These are phyloP conservation scores for Suillus plorans DNA, from an alignment of 768 basidiomycete species.

Conservation along the genomic window DNA sequence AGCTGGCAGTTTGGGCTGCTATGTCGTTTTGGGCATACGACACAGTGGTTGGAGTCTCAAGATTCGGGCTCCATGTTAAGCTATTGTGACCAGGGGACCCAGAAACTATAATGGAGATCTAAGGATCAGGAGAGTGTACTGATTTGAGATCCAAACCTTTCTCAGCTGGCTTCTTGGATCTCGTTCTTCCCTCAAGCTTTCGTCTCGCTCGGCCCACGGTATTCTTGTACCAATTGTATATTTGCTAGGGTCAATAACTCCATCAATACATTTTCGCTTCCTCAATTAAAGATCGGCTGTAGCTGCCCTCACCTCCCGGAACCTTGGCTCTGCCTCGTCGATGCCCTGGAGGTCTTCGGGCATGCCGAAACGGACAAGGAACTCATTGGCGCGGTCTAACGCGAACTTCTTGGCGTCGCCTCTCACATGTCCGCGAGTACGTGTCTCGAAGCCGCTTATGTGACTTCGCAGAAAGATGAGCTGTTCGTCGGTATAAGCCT, in stretches of 20 bases:
- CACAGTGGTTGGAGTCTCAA: constrained; percentile 35
- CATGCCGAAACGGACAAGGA: constrained; percentile 57
- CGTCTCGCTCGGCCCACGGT: constrained; percentile 60
- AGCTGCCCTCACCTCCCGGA: constrained; percentile 51
- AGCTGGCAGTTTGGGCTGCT: constrained; percentile 23
- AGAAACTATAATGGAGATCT: constrained; percentile 13
- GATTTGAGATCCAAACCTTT: constrained; percentile 38
- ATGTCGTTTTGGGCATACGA: constrained; percentile 34
- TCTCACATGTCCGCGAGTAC: constrained; percentile 57
- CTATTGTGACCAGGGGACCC: constrained; percentile 20
- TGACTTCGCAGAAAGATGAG: constrained; percentile 56
- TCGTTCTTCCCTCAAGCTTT: constrained; percentile 54
- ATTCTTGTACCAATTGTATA: constrained; percentile 60
- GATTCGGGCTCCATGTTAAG: constrained; percentile 40
- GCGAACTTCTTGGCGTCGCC: constrained; percentile 74
- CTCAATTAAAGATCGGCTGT: not conserved
- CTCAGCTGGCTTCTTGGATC: constrained; percentile 50
- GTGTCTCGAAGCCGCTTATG: constrained; percentile 54
- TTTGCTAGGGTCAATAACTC: constrained; percentile 3
- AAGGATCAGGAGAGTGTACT: constrained; percentile 3
- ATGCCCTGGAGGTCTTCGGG: constrained; percentile 53
- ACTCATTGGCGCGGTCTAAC: constrained; percentile 59
- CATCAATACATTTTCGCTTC: constrained; percentile 3
- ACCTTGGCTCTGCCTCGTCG: constrained; percentile 58
- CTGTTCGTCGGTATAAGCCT: constrained; percentile 65